Evolutionary conservation across 2,329 filamentous ascomycete genomes (phyloP).

Genomic region (Scorias spongiosa): DNA sequence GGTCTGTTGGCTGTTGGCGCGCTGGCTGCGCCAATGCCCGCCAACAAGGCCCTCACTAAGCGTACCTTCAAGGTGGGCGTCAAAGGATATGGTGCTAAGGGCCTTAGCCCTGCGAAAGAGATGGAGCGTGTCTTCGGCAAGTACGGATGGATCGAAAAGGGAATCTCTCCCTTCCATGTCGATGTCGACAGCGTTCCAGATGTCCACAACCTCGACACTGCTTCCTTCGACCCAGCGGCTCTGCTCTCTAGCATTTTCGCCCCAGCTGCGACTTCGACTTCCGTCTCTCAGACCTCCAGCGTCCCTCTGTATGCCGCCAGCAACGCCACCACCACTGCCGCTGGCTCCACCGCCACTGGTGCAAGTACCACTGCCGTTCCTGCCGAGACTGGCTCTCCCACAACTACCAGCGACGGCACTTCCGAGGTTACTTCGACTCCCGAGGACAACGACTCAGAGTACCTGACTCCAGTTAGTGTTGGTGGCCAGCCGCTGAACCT

Average conservation of each 20-base stretch:
- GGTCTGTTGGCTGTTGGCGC: slow-evolving; percentile 33
- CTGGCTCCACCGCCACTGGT: background rate
- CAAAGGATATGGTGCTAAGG: slow-evolving; percentile 30
- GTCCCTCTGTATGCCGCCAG: background rate
- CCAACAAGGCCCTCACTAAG: slow-evolving; percentile 27
- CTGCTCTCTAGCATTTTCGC: background rate
- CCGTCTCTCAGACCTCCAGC: background rate
- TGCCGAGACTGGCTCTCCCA: slow-evolving; percentile 1
- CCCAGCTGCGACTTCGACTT: background rate
- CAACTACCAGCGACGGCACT: slow-evolving; percentile 7
- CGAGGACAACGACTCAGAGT: slow-evolving; percentile 51
- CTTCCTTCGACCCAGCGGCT: background rate
- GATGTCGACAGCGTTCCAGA: background rate
- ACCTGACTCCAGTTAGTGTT: slow-evolving; percentile 53
- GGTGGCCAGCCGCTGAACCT: slow-evolving; percentile 54
- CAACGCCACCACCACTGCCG: slow-evolving; percentile 1
- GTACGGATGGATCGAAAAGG: slow-evolving; percentile 29
- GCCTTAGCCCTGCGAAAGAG: slow-evolving; percentile 43
- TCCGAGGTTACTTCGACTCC: slow-evolving; percentile 51
- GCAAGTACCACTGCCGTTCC: slow-evolving; percentile 6
- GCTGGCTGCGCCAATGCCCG: slow-evolving; percentile 30
- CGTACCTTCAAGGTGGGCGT: slow-evolving; percentile 46
- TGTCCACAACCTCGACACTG: background rate
- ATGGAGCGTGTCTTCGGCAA: slow-evolving; percentile 55
- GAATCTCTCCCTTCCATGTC: background rate